These are phyloP conservation scores for Globisporangium nagaii DNA, from an alignment of 352 stramenopile genomes.

Conservation along the genomic window DNA sequence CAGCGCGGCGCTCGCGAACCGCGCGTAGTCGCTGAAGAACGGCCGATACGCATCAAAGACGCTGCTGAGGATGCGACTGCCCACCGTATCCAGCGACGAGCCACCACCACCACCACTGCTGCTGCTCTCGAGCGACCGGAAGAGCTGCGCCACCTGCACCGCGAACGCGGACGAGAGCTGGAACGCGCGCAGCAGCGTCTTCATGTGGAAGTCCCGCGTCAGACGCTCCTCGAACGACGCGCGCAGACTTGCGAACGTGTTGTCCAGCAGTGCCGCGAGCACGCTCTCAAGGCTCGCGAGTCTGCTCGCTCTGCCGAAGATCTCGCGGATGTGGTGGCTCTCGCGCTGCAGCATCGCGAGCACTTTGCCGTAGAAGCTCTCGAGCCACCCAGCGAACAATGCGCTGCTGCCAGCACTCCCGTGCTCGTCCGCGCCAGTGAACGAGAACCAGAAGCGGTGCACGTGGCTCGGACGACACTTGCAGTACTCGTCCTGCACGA, in stretches of 20 bases:
- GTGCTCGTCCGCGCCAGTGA: constrained; percentile 17
- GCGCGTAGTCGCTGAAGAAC: constrained; percentile 53
- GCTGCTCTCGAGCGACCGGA: constrained; percentile 18
- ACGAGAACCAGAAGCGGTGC: constrained; percentile 58
- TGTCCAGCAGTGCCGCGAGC: constrained; percentile 38
- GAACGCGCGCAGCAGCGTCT: constrained; percentile 35
- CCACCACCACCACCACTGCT: not conserved
- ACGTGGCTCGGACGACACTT: constrained; percentile 31
- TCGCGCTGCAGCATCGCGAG: constrained; percentile 53
- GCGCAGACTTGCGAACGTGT: constrained; percentile 40
- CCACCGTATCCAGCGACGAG: constrained; percentile 7
- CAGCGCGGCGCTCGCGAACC: constrained; percentile 33
- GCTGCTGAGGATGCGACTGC: constrained; percentile 10
- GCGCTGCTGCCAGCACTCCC: not conserved
- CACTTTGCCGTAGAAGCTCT: constrained; percentile 52
- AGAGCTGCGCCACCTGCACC: constrained; percentile 32
- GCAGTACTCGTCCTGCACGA: constrained; percentile 49
- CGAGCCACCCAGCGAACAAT: constrained; percentile 44
- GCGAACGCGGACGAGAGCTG: constrained; percentile 40
- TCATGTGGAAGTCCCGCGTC: constrained; percentile 23
- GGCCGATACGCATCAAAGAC: constrained; percentile 51
- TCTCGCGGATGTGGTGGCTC: constrained; percentile 25
- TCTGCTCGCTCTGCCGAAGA: constrained; percentile 31
- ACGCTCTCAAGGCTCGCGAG: constrained; percentile 15
- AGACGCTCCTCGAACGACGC: constrained; percentile 54